phyloP scores from a whole-genome alignment of 179 eudicot genomes.

The Heliamphora pulchella region DNA sequence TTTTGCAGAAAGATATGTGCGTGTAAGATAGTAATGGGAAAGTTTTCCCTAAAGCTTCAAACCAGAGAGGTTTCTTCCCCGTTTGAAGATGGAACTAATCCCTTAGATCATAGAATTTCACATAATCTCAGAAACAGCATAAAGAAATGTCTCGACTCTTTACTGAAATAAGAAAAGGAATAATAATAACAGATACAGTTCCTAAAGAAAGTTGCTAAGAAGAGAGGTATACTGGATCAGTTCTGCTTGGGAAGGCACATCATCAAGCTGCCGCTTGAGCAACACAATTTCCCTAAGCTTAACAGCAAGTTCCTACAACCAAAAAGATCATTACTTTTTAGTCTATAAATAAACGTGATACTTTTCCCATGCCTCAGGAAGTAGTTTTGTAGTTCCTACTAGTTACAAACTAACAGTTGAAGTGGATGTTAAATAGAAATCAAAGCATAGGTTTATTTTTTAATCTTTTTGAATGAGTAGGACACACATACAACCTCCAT shows the following conservation, averaged over 20 bases:
- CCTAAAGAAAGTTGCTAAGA: constrained; percentile 7
- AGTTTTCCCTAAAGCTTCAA: not conserved
- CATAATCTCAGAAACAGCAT: not conserved
- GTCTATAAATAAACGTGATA: not conserved
- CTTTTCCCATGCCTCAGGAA: not conserved
- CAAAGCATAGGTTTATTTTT: not conserved
- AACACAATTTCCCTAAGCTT: constrained; percentile 40
- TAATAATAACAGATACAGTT: not conserved
- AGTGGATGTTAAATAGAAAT: not conserved
- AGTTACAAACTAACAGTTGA: not conserved
- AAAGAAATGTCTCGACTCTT: not conserved
- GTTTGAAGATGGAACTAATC: not conserved
- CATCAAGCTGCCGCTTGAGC: constrained; percentile 54
- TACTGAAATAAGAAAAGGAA: not conserved
- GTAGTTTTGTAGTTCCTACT: not conserved
- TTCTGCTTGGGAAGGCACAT: constrained; percentile 56
- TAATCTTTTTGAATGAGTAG: too few species aligned
- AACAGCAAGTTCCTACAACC: constrained; percentile 41
- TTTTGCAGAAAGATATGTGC: not conserved
- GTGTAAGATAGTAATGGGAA: not conserved
- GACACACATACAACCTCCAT: not conserved
- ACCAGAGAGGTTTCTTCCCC: not conserved
- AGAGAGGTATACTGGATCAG: constrained; percentile 45
- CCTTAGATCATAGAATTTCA: not conserved
- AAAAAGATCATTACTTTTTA: not conserved